Conservation (phyloP, 2,329 filamentous ascomycete species). For the Aspergillus sp. region DNA sequence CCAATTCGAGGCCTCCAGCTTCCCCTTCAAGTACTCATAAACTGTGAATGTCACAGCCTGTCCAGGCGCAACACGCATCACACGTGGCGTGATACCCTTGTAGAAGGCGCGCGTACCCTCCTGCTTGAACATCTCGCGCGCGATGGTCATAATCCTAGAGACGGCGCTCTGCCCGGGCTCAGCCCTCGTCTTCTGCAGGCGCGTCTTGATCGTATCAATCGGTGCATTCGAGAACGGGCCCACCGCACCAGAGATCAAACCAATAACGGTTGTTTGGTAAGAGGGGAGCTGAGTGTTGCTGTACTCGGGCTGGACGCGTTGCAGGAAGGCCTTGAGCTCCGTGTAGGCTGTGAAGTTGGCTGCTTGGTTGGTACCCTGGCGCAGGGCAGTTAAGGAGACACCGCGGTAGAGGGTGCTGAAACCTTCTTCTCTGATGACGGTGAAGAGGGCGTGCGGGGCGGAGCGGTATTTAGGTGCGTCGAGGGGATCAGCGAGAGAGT, state of each 20-base stretch:
- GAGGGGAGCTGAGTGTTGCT: constrained; percentile 67
- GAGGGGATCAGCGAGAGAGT: constrained; percentile 94
- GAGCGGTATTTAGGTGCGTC: constrained; percentile 97
- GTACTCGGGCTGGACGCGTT: constrained; percentile 70
- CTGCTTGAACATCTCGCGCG: constrained; percentile 84
- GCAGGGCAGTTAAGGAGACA: constrained; percentile 86
- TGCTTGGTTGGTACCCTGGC: constrained; percentile 96
- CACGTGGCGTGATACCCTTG: constrained; percentile 96
- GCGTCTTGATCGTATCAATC: constrained; percentile 98
- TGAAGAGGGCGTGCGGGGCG: constrained; percentile 79
- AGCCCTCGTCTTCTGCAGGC: constrained; percentile 85
- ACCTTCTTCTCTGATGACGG: constrained; percentile 89
- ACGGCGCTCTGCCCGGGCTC: constrained; percentile 78
- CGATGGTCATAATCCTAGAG: constrained; percentile 74
- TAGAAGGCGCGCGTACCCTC: constrained; percentile 95
- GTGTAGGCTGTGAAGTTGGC: constrained; percentile 98
- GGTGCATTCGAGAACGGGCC: constrained; percentile 95
- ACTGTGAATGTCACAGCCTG: constrained; percentile 78
- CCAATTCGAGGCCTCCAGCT: constrained; percentile 66
- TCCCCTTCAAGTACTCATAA: constrained; percentile 74
- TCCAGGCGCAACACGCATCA: constrained; percentile 95
- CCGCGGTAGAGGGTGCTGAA: constrained; percentile 85
- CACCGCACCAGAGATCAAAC: constrained; percentile 88
- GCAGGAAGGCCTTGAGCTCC: constrained; percentile 80
- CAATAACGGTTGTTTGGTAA: constrained; percentile 89